Base-by-base conservation (phyloP, 306 rosid species). In the Casuarina cunninghamiana region DNA sequence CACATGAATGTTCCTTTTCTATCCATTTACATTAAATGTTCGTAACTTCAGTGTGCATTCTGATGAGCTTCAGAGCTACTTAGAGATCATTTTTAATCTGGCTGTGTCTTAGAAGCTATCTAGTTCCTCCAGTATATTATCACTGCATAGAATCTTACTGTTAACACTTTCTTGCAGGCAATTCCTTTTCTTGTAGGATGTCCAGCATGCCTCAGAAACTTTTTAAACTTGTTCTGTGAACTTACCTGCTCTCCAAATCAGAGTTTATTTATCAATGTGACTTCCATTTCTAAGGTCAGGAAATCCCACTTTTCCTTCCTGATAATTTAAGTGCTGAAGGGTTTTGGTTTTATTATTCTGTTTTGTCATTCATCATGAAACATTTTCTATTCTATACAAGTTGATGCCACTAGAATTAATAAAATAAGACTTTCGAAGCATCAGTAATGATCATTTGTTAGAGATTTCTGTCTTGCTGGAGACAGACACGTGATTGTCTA, bases 111-210 rank as follows among this genome's bases (percentile, higher is more conserved):
- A 45, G 79, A 60, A 44, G 17, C n/a, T 77, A 26, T 55, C 53
- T 74, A 5, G 12, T 43, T 10, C 69, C 53, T 76, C 69, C 41
- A 62, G 72, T 72, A 49, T 79, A 41, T 17, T 71, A 19, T 38
- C 26, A 60, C 43, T 37, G 57, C 51, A 16, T 51, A 26, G 76
- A 54, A 54, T 61, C 65, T 69, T 26, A 69, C 72, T 50, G 39
- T 26, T 5, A 60, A 76, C 55, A 69, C 75, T 70, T 74, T 80
- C 75, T 84, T 77, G 91, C 97, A 95, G 99, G 99, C 96, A 35
- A 93, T 95, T 83, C 99, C 99, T 69, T 86, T 95, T 75, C 97
- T 95, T 74, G 99, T 95, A 74, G 97, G 99, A 75, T 95, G 99
- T 85, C 99, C 99, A 46, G 94, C 99, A 62, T 95, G 99, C 91